These are phyloP conservation scores for Pleurotus salmoneostramineus DNA, from an alignment of 768 basidiomycete species.

Conservation along the genomic window DNA sequence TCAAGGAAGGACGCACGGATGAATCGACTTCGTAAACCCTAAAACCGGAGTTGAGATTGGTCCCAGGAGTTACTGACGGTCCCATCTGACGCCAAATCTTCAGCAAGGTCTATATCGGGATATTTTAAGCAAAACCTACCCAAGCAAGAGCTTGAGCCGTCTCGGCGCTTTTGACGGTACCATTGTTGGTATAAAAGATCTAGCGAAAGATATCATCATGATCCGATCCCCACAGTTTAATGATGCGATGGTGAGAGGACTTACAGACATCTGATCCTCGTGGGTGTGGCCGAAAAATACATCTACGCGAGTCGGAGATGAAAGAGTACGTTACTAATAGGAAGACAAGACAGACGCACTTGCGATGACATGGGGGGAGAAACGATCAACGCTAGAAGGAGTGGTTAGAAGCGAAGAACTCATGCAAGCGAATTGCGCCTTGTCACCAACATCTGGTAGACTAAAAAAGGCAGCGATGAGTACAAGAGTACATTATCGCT, in stretches of 20 bases:
- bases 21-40: constrained; percentile 71
- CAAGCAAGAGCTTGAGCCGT: constrained; percentile 50
- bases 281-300: constrained; percentile 81
- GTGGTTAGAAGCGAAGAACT: neutral
- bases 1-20: constrained; percentile 36
- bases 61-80: constrained; percentile 67
- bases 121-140: constrained; percentile 18
- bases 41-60: constrained; percentile 74
- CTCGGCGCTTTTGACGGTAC: constrained; percentile 48
- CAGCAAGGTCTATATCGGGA: constrained; percentile 3
- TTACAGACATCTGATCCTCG: constrained; percentile 65
- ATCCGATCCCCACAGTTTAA: neutral
- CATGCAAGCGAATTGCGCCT: constrained; percentile 8
- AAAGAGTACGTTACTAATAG: constrained; percentile 11
- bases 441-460: constrained; percentile 34
- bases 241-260: constrained; percentile 11
- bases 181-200: constrained; percentile 76
- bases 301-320: constrained; percentile 27
- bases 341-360: constrained; percentile 36
- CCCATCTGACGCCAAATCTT: constrained; percentile 39
- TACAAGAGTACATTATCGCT: neutral
- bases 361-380: constrained; percentile 73
- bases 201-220: constrained; percentile 16
- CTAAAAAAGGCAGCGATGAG: constrained; percentile 11
- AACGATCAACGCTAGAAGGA: constrained; percentile 61